These are phyloP conservation scores for Aurinia saxatilis DNA, from an alignment of 345 rosid genomes.

Conservation along the genomic window DNA sequence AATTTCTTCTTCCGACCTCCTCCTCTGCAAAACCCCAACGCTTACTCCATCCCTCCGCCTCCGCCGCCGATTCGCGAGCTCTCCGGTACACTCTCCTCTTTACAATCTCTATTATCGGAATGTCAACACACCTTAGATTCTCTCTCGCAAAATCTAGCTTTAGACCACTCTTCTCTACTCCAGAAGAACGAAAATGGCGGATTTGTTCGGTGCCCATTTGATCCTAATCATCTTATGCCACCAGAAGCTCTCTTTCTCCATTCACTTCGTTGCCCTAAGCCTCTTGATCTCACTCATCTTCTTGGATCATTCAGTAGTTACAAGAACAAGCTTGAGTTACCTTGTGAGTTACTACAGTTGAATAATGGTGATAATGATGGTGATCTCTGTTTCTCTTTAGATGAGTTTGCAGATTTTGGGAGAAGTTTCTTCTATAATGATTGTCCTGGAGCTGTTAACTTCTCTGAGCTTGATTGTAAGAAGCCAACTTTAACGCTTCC, in stretches of 20 bases:
- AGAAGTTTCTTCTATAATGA: slow-evolving; percentile 49
- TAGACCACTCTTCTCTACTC: slow-evolving; percentile 25
- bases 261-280: slow-evolving; percentile 58
- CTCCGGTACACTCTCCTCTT: slow-evolving; percentile 39
- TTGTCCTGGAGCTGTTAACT: slow-evolving; percentile 61
- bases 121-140: slow-evolving; percentile 35
- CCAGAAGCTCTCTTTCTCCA: slow-evolving; percentile 65
- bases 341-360: slow-evolving; percentile 5
- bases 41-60: slow-evolving; percentile 10
- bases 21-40: slow-evolving; percentile 17
- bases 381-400: slow-evolving; percentile 49
- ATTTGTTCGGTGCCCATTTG: slow-evolving; percentile 47
- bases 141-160: slow-evolving; percentile 27
- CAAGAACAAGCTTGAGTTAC: slow-evolving; percentile 37
- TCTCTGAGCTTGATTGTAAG: slow-evolving; percentile 29
- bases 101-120: slow-evolving; percentile 35
- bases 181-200: slow-evolving; percentile 20
- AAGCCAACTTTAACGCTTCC: slow-evolving; percentile 44
- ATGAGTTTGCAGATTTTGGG: slow-evolving; percentile 38
- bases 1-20: slow-evolving; percentile 20
- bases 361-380: neutral
- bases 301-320: slow-evolving; percentile 37
- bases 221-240: slow-evolving; percentile 61
- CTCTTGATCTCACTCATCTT: slow-evolving; percentile 36
- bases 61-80: slow-evolving; percentile 29